A percentile compares a stretch with the other conserved stretches of the same genome.
Conservation (phyloP, 768 basidiomycete genomes). For the Tubosaeta sp. region DNA sequence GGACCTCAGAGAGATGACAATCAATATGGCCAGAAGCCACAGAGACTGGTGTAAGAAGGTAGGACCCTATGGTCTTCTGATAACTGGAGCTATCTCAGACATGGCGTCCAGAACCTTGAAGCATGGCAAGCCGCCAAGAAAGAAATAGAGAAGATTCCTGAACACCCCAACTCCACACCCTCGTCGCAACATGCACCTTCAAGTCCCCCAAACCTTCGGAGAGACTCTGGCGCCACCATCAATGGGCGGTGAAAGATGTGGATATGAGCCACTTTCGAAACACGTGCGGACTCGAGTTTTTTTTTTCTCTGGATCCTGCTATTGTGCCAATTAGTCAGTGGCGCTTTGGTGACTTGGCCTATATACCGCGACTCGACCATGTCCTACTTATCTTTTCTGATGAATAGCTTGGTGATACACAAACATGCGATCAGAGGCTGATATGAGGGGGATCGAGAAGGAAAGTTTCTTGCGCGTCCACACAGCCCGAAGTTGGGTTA, state of each 20-base stretch:
- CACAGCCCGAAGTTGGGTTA: background rate
- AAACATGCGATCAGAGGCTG: background rate
- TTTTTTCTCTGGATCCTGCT: slow-evolving; percentile 6
- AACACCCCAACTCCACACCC: slow-evolving; percentile 77
- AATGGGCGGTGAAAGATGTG: slow-evolving; percentile 49
- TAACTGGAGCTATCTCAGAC: slow-evolving; percentile 13
- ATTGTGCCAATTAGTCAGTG: slow-evolving; percentile 11
- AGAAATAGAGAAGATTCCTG: slow-evolving; percentile 86
- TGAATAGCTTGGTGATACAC: background rate
- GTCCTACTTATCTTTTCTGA: slow-evolving; percentile 10
- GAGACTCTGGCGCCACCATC: slow-evolving; percentile 68
- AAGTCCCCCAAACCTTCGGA: slow-evolving; percentile 41
- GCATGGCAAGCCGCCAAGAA: slow-evolving; percentile 96
- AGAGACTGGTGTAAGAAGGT: slow-evolving; percentile 98
- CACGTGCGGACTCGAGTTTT: slow-evolving; percentile 10
- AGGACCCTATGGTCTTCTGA: slow-evolving; percentile 5
- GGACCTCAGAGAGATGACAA: slow-evolving; percentile 90
- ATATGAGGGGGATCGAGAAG: background rate
- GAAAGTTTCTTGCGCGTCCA: background rate
- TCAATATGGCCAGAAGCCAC: slow-evolving; percentile 85
- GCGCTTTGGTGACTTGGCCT: slow-evolving; percentile 16
- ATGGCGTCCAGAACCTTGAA: slow-evolving; percentile 73
- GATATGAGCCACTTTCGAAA: slow-evolving; percentile 5
- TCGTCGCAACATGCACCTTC: slow-evolving; percentile 32
- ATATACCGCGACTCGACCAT: slow-evolving; percentile 17